phyloP scores from a whole-genome alignment of 202 grass and related monocot genomes.

The Cymbopogon flexuosus region DNA sequence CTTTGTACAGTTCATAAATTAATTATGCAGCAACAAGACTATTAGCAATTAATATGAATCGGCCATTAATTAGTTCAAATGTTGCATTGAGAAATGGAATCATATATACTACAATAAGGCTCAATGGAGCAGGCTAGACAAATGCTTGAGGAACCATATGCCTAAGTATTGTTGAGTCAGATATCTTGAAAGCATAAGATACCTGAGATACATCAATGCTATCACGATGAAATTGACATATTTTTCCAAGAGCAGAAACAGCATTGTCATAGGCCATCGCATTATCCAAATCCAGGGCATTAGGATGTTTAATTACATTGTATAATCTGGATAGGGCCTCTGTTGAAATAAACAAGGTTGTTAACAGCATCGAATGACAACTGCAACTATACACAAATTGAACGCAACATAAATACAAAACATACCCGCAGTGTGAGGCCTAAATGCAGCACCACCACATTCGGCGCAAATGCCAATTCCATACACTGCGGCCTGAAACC shows the following conservation, averaged over 20 bases:
- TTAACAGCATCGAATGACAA: slow-evolving; percentile 19
- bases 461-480: slow-evolving; percentile 88
- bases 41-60: background rate
- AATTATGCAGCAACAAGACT: background rate
- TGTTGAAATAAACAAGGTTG: slow-evolving; percentile 27
- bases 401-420: background rate
- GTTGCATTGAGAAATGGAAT: background rate
- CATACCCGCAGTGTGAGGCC: slow-evolving; percentile 60
- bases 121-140: background rate
- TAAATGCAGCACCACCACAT: slow-evolving; percentile 73
- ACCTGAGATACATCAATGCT: slow-evolving; percentile 72
- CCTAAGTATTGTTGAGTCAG: background rate
- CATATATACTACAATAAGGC: slow-evolving; percentile 19
- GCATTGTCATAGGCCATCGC: slow-evolving; percentile 82
- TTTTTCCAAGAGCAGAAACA: slow-evolving; percentile 87
- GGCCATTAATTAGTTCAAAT: background rate
- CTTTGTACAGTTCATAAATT: slow-evolving; percentile 19
- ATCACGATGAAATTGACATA: slow-evolving; percentile 72
- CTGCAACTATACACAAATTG: slow-evolving; percentile 9
- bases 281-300: slow-evolving; percentile 70
- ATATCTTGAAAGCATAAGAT: slow-evolving; percentile 1
- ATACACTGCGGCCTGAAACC: slow-evolving; percentile 70
- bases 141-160: background rate
- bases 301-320: slow-evolving; percentile 67
- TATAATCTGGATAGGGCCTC: slow-evolving; percentile 75